Evolutionary conservation across 148 eudicot genomes (phyloP), one percentile per base, ranked within the genome.

Genomic region (Gaultheria prostrata): DNA sequence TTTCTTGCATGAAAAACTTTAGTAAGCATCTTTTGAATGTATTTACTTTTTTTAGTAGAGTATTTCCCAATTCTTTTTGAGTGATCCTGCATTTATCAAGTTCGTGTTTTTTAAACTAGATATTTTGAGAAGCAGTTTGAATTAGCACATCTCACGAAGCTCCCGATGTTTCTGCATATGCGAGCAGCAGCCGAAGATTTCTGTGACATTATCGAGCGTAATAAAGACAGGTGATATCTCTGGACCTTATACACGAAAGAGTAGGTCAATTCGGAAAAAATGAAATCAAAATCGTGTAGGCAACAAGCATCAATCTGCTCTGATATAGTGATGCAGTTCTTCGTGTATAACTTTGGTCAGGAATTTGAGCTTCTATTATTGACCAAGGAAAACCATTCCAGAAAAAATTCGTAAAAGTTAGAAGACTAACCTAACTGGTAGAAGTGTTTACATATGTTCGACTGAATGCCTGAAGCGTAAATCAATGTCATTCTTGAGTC

Each of bases 101-200:
- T 78, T 82, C 21, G 10, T 61, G 13, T 53, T 6, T 63, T 43
- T 35, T 73, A 43, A 76, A 56, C 32, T 79, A 96, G 98, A 90
- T 96, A 96, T 84, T 96, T 96, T 87, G 92, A 92, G 80, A 96
- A 90, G 94, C 98, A 96, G 85, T 96, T 94, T 90, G 95, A 96
- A 82, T 88, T 96, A 83, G 98, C 98, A 72, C 70, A 91, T 87
- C 80, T 85, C 46, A 86, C 85, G 91, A 97, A 93, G 93, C 89
- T 97, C 85, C 99, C 99, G 18, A 97, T 97, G 99, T 97, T 97
- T 91, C 89, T 97, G 78, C 99, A 97, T 85, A 97, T 97, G 99
- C 92, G 99, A 80, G 99, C 92, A 83, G 99, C 99, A 78, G 95
- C 98, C 39, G 90, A 90, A 76, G 99, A 97, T 92, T 97, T 97